Conservation (phyloP, 2,329 filamentous ascomycete species). For the Penicillium italicum region DNA sequence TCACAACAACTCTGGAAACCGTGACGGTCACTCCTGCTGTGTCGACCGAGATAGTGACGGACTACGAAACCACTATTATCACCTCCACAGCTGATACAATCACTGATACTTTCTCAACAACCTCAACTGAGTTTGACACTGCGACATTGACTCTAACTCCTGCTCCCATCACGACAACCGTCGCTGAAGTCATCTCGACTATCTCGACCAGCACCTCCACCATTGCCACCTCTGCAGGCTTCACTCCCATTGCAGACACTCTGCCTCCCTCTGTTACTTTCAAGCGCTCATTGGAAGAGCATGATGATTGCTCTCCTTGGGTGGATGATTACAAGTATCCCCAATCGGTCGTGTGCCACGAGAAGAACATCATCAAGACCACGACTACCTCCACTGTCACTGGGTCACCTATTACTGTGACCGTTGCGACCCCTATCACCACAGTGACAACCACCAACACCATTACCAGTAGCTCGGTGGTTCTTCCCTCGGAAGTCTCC, state of each 20-base stretch:
- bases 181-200: neutral
- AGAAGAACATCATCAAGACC: slow-evolving; percentile 5
- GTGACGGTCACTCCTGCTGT: slow-evolving; percentile 3
- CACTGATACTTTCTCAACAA: slow-evolving; percentile 8
- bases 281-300: neutral
- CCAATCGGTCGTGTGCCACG: slow-evolving; percentile 5
- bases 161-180: neutral
- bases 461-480: slow-evolving; percentile 3
- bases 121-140: slow-evolving; percentile 8
- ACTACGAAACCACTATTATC: slow-evolving; percentile 2
- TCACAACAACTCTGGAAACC: slow-evolving; percentile 2
- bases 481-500: slow-evolving; percentile 9
- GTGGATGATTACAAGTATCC: slow-evolving; percentile 6
- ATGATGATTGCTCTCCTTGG: neutral
- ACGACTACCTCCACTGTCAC: slow-evolving; percentile 3
- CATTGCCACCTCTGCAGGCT: neutral
- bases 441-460: slow-evolving; percentile 5
- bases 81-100: slow-evolving; percentile 1
- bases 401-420: neutral
- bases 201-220: slow-evolving; percentile 3
- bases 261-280: slow-evolving; percentile 2
- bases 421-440: neutral
- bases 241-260: slow-evolving; percentile 6
- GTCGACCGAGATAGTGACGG: slow-evolving; percentile 1
- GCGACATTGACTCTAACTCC: neutral